Conservation (phyloP, 805 yeast species). For the Cyberlindnera maclurae region DNA sequence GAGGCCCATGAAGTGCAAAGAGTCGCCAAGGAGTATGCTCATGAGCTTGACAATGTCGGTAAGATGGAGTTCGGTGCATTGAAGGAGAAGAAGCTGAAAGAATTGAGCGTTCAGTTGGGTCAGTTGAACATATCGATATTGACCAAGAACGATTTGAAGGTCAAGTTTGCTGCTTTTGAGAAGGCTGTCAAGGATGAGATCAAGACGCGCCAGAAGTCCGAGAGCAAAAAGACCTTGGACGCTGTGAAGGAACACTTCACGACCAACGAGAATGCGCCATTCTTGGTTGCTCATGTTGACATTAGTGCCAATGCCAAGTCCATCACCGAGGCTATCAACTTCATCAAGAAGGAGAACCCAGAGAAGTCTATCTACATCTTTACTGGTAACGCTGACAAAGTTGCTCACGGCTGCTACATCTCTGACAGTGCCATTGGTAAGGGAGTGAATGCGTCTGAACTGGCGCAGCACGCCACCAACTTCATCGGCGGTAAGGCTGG, state of each 20-base stretch:
- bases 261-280: constrained; percentile 43
- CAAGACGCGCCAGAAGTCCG: constrained; percentile 84
- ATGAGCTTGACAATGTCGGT: constrained; percentile 50
- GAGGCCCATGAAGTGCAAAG: constrained; percentile 89
- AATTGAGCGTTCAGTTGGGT: constrained; percentile 76
- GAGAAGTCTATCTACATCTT: constrained; percentile 73
- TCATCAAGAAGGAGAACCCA: constrained; percentile 68
- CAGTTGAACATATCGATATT: constrained; percentile 76
- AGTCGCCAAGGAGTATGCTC: constrained; percentile 65
- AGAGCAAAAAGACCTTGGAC: constrained; percentile 73
- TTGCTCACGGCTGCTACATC: constrained; percentile 93
- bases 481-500: constrained; percentile 96
- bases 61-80: constrained; percentile 62
- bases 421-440: constrained; percentile 61
- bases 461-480: constrained; percentile 63
- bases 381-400: constrained; percentile 66
- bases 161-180: constrained; percentile 69
- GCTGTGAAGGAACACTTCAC: constrained; percentile 64
- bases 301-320: constrained; percentile 87
- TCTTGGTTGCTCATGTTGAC: constrained; percentile 58
- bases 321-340: constrained; percentile 84
- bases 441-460: constrained; percentile 68
- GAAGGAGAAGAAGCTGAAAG: constrained; percentile 80
- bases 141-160: constrained; percentile 68
- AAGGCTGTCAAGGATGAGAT: constrained; percentile 83